These are phyloP conservation scores for Saprolegnia diclina DNA, from an alignment of 352 stramenopile genomes.

Conservation along the genomic window DNA sequence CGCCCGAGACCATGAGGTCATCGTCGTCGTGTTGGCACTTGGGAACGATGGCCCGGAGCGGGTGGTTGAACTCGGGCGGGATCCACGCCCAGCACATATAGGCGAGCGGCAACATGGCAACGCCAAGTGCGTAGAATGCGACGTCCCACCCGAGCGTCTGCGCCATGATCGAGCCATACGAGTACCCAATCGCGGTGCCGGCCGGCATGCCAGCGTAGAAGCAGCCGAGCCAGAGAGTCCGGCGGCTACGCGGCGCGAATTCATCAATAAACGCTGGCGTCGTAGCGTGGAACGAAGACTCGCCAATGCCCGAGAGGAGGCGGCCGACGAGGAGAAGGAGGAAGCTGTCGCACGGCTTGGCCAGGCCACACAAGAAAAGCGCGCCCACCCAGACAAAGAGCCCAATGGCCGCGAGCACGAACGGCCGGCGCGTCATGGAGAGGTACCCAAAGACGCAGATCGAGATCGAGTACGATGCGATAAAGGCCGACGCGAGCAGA, in stretches of 20 bases:
- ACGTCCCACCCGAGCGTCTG: constrained; percentile 57
- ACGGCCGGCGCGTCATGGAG: constrained; percentile 48
- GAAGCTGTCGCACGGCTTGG: constrained; percentile 38
- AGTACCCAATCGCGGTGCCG: constrained; percentile 48
- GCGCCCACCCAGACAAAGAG: constrained; percentile 50
- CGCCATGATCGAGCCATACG: constrained; percentile 30
- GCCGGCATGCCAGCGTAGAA: constrained; percentile 62
- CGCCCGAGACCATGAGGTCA: neutral
- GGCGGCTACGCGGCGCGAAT: constrained; percentile 31
- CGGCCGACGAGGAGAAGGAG: constrained; percentile 44
- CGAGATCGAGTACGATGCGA: constrained; percentile 57
- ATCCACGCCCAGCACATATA: neutral
- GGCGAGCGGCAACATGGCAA: constrained; percentile 12
- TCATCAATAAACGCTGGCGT: constrained; percentile 69
- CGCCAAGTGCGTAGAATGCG: constrained; percentile 51
- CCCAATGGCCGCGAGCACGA: constrained; percentile 44
- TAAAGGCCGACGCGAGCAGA: constrained; percentile 55
- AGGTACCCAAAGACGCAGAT: constrained; percentile 51
- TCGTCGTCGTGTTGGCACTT: neutral
- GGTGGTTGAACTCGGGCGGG: constrained; percentile 10
- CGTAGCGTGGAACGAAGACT: constrained; percentile 56
- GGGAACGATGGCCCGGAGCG: neutral
- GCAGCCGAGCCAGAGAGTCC: constrained; percentile 54
- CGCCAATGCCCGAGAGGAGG: constrained; percentile 47
- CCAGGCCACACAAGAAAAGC: constrained; percentile 41